A percentile compares a stretch with the other conserved stretches of the same genome.
phyloP scores from a whole-genome alignment of 352 stramenopile genomes.

The Paralagenidium karlingii region DNA sequence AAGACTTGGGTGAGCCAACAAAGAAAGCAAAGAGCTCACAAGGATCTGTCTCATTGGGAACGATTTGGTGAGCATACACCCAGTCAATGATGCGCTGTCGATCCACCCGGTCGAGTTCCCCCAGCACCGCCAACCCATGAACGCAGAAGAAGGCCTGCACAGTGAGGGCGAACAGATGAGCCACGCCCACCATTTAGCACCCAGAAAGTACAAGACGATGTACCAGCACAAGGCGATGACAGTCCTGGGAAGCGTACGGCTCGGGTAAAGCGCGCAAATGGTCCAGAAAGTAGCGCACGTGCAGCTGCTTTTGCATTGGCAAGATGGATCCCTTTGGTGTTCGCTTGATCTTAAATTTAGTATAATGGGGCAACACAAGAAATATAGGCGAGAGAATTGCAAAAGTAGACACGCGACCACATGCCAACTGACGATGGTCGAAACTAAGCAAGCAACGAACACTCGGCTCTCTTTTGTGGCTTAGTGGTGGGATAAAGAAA shows the following conservation, averaged over 20 bases:
- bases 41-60: conserved; percentile 27
- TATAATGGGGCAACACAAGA: no score
- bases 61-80: conserved; percentile 76
- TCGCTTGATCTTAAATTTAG: no score
- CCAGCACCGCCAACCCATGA: conserved; percentile 69
- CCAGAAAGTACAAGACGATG: conserved; percentile 1
- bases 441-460: no score
- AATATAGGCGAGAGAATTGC: no score
- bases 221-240: conserved; percentile 65
- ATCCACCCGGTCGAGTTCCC: conserved; percentile 59
- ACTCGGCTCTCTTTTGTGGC: no score
- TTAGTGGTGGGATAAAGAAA: neutral
- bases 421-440: no score
- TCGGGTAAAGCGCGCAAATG: conserved; percentile 53
- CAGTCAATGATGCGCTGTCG: conserved; percentile 67
- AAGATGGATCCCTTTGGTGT: no score
- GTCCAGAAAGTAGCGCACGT: conserved; percentile 71
- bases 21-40: no score
- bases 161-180: neutral
- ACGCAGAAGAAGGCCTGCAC: conserved; percentile 72
- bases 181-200: neutral
- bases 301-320: conserved; percentile 49
- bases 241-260: conserved; percentile 71
- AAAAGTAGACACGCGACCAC: no score
- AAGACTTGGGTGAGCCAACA: no score